These are phyloP conservation scores for Phaffia australis DNA, from an alignment of 768 basidiomycete genomes.

Conservation along the genomic window DNA sequence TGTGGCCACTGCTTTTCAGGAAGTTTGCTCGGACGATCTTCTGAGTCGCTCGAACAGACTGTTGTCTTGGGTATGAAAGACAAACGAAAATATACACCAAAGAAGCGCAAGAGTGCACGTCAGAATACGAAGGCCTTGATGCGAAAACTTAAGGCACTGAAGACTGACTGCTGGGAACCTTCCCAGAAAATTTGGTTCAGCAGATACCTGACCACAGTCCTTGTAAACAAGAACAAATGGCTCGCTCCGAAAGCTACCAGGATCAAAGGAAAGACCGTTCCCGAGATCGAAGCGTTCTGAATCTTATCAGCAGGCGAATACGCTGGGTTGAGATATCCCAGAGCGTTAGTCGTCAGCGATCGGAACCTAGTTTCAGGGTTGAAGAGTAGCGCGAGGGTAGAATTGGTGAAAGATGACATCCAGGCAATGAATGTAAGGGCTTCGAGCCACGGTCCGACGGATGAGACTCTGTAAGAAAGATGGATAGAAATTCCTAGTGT, in stretches of 20 bases:
- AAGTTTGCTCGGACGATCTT: too few species aligned
- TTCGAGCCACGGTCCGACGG: slow-evolving; percentile 87
- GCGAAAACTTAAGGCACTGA: too few species aligned
- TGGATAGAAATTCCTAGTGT: too few species aligned
- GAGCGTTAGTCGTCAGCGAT: not conserved
- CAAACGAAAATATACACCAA: too few species aligned
- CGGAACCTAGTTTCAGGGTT: slow-evolving; percentile 39
- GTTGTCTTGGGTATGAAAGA: too few species aligned
- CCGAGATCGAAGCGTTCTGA: slow-evolving; percentile 4
- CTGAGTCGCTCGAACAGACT: too few species aligned
- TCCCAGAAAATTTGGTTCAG: slow-evolving; percentile 69
- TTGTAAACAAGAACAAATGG: slow-evolving; percentile 68
- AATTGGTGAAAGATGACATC: slow-evolving; percentile 76
- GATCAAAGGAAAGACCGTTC: slow-evolving; percentile 49
- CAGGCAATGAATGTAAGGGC: slow-evolving; percentile 72
- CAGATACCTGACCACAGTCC: slow-evolving; percentile 53
- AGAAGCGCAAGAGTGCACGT: too few species aligned
- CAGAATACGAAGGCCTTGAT: too few species aligned
- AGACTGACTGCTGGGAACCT: slow-evolving; percentile 33
- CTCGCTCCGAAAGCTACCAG: slow-evolving; percentile 71
- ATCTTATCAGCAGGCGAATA: slow-evolving; percentile 1
- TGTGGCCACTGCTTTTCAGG: too few species aligned
- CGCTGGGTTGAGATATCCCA: slow-evolving; percentile 6
- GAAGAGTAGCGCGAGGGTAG: slow-evolving; percentile 85
- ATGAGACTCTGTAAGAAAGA: slow-evolving; percentile 1